These are phyloP conservation scores for Daedaleopsis nitida DNA, from an alignment of 768 basidiomycete genomes.

Conservation along the genomic window DNA sequence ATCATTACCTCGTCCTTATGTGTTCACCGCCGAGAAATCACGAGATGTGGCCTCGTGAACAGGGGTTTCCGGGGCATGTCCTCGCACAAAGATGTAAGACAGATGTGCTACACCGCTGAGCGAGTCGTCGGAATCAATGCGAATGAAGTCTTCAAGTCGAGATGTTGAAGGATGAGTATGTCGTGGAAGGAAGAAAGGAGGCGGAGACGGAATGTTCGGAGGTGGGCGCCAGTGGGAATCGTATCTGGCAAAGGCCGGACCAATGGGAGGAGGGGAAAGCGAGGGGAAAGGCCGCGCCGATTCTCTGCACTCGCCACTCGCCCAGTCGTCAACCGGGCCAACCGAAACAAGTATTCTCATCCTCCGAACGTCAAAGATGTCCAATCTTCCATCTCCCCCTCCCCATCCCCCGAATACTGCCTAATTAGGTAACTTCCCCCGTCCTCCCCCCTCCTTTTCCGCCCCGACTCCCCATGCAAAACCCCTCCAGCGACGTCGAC, in stretches of 20 bases:
- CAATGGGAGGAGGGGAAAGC: constrained; percentile 26
- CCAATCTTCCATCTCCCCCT: constrained; percentile 22
- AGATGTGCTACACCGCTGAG: no score
- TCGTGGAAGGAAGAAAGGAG: no score
- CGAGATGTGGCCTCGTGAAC: no score
- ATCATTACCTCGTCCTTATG: no score
- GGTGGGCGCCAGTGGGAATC: constrained; percentile 19
- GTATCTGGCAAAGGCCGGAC: constrained; percentile 36
- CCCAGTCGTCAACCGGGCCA: constrained; percentile 21
- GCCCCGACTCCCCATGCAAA: constrained; percentile 16
- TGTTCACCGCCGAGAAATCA: no score
- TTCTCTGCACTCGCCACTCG: constrained; percentile 25
- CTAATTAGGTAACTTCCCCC: constrained; percentile 33
- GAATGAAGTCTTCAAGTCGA: no score
- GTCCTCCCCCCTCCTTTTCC: constrained; percentile 12
- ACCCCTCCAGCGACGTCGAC: constrained; percentile 14
- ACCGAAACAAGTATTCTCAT: constrained; percentile 21
- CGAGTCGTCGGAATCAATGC: no score
- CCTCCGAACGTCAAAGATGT: constrained; percentile 15
- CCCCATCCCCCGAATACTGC: constrained; percentile 31
- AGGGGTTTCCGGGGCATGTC: no score
- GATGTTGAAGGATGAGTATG: no score
- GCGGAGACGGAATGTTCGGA: not conserved
- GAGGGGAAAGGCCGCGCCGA: constrained; percentile 22
- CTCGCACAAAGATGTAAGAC: no score